These are phyloP conservation scores for Kodamaea restingae DNA, from an alignment of 805 yeast species.

Conservation along the genomic window DNA sequence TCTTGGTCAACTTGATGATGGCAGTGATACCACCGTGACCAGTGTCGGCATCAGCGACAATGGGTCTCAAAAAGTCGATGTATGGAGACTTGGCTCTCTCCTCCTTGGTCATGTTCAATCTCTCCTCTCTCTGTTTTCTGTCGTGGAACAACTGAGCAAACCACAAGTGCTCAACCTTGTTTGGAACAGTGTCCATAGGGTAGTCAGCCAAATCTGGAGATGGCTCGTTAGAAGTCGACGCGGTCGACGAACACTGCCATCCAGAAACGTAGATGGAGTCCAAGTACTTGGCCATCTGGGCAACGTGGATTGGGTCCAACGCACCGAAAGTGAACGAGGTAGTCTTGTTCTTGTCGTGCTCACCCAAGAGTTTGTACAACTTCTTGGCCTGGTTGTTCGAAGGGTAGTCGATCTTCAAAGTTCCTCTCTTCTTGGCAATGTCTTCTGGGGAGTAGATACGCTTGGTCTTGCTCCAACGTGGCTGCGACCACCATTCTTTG, in stretches of 20 bases:
- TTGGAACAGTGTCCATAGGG: conserved; percentile 98
- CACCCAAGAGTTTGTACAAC: conserved; percentile 61
- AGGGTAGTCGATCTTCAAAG: conserved; percentile 69
- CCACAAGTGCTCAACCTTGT: conserved; percentile 95
- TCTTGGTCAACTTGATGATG: conserved; percentile 87
- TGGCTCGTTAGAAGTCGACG: conserved; percentile 96
- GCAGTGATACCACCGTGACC: conserved; percentile 99
- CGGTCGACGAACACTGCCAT: conserved; percentile 98
- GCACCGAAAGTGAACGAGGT: conserved; percentile 93
- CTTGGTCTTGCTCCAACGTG: conserved; percentile 86
- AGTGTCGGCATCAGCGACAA: conserved; percentile 96
- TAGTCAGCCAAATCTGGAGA: conserved; percentile 98
- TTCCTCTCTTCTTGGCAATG: conserved; percentile 84
- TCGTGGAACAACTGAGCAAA: conserved; percentile 97
- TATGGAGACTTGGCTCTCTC: conserved; percentile 69
- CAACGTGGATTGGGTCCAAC: conserved; percentile 88
- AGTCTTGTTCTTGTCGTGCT: conserved; percentile 70
- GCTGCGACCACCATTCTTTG: conserved; percentile 87
- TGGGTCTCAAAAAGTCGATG: conserved; percentile 88
- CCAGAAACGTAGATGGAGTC: conserved; percentile 94
- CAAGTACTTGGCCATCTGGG: conserved; percentile 95
- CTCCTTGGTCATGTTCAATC: conserved; percentile 55
- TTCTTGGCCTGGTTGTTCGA: conserved; percentile 79
- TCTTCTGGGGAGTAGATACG: conserved; percentile 86
- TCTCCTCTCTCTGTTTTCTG: conserved; percentile 88